These are phyloP conservation scores for Fragilaria crotonensis DNA, from an alignment of 108 stramenopile genomes.

Conservation along the genomic window DNA sequence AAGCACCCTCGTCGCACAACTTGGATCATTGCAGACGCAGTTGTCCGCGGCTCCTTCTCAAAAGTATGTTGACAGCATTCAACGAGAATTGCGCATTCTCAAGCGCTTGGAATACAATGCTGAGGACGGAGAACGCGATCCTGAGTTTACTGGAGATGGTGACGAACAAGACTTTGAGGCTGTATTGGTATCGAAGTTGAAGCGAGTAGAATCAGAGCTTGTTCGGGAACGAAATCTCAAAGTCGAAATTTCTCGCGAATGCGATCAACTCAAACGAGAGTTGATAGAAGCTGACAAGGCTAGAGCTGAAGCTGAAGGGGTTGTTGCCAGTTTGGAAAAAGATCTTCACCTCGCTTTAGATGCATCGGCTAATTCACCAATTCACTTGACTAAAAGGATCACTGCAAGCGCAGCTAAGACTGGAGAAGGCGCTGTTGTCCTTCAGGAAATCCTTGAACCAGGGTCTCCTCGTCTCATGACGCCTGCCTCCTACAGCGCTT, in stretches of 20 bases:
- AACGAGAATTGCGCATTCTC: conserved; percentile 72
- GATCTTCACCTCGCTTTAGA: conserved; percentile 73
- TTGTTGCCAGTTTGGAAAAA: conserved; percentile 63
- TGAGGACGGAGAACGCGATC: conserved; percentile 56
- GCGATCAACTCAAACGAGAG: conserved; percentile 27
- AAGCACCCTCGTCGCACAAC: conserved; percentile 21
- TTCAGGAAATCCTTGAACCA: conserved; percentile 66
- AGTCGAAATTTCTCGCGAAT: conserved; percentile 31
- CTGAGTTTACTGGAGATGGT: conserved; percentile 62
- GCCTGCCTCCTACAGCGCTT: conserved; percentile 3
- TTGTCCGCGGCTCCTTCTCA: conserved; percentile 63
- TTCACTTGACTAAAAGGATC: neutral
- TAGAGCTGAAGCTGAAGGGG: conserved; percentile 50
- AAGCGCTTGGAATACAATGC: conserved; percentile 84
- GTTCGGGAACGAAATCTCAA: conserved; percentile 67
- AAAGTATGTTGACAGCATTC: conserved; percentile 68
- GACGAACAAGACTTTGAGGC: conserved; percentile 74
- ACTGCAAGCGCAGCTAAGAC: conserved; percentile 7
- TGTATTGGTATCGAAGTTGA: conserved; percentile 69
- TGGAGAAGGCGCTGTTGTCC: conserved; percentile 36
- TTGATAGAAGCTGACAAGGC: conserved; percentile 39
- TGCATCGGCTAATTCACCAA: conserved; percentile 21
- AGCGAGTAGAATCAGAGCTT: conserved; percentile 74
- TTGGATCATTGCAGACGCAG: conserved; percentile 45
- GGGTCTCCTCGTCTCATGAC: conserved; percentile 10